Percentiles rank a stretch among this genome's conserved stretches.
Evolutionary conservation across 441 rosid genomes (phyloP).

Genomic region (Rhodomyrtus psidioides): DNA sequence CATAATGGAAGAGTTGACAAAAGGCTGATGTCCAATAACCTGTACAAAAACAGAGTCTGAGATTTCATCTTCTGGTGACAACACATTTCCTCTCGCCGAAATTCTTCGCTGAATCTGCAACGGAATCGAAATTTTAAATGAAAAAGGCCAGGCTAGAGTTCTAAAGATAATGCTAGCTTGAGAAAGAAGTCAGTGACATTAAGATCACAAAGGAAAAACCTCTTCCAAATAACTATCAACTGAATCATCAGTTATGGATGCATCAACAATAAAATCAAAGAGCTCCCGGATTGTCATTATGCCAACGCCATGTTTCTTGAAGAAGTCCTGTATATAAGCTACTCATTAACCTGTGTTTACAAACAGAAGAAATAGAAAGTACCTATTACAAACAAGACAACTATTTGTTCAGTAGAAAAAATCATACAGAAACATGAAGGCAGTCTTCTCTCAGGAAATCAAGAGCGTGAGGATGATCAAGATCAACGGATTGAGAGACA

Average conservation of each 20-base stretch:
- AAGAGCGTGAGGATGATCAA: constrained; percentile 86
- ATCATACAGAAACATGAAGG: constrained; percentile 78
- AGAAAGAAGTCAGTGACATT: too few relatives aligned
- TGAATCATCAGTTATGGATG: constrained; percentile 62
- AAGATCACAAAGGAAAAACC: constrained; percentile 25
- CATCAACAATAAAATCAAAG: constrained; percentile 90
- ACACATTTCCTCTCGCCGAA: constrained; percentile 47
- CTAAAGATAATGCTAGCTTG: neutral
- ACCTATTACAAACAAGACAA: neutral
- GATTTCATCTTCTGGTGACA: constrained; percentile 78
- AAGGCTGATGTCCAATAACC: constrained; percentile 16
- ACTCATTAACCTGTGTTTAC: neutral
- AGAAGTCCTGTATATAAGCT: constrained; percentile 53
- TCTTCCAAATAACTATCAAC: constrained; percentile 83
- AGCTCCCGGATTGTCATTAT: constrained; percentile 89
- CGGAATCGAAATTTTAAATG: constrained; percentile 6
- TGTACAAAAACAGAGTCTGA: constrained; percentile 87
- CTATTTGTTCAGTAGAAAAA: neutral
- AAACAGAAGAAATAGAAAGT: neutral
- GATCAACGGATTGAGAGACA: constrained; percentile 94
- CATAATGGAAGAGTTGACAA: neutral
- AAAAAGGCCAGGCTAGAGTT: neutral
- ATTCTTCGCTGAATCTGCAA: constrained; percentile 73
- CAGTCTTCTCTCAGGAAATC: constrained; percentile 91
- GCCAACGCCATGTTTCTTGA: constrained; percentile 84